Evolutionary conservation across 2,329 filamentous ascomycete genomes (phyloP).

Genomic region (Penicillium hesseltinei): DNA sequence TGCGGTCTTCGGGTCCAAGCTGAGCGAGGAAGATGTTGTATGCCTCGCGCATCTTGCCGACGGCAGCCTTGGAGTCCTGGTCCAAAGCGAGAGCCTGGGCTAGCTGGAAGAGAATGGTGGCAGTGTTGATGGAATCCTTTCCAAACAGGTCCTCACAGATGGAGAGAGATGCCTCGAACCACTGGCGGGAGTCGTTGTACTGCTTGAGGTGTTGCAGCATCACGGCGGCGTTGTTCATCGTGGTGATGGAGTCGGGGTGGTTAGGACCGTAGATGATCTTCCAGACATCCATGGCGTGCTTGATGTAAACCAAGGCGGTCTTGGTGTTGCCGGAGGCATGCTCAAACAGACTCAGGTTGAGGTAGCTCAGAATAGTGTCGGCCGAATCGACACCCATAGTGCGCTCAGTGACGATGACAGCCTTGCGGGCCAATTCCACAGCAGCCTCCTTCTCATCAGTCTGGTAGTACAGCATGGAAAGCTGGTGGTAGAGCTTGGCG

Average conservation of each 20-base stretch:
- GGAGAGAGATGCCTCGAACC: constrained; percentile 90
- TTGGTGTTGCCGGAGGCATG: constrained; percentile 90
- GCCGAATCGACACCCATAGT: constrained; percentile 91
- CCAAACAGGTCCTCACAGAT: constrained; percentile 90
- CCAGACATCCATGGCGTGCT: constrained; percentile 92
- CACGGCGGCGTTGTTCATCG: constrained; percentile 96
- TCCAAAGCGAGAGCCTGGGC: constrained; percentile 95
- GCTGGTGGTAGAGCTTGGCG: constrained; percentile 86
- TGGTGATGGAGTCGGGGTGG: constrained; percentile 97
- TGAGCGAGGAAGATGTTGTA: constrained; percentile 91
- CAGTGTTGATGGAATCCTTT: constrained; percentile 84
- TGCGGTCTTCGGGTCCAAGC: constrained; percentile 86
- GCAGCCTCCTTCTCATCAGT: constrained; percentile 97
- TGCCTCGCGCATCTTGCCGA: constrained; percentile 90
- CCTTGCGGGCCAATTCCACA: constrained; percentile 92
- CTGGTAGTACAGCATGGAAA: constrained; percentile 95
- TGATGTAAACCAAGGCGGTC: constrained; percentile 80
- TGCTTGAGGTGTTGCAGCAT: constrained; percentile 96
- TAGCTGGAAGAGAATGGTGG: constrained; percentile 94
- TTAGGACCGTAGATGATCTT: constrained; percentile 92
- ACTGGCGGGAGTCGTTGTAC: constrained; percentile 89
- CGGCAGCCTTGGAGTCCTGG: constrained; percentile 86
- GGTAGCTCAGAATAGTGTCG: constrained; percentile 91
- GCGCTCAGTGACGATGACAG: constrained; percentile 91
- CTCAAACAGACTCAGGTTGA: constrained; percentile 91